Percentiles rank a stretch among this genome's conserved stretches.
Evolutionary conservation across 2,329 filamentous ascomycete genomes (phyloP).

Genomic region (Chrysosporium keratinophilum): DNA sequence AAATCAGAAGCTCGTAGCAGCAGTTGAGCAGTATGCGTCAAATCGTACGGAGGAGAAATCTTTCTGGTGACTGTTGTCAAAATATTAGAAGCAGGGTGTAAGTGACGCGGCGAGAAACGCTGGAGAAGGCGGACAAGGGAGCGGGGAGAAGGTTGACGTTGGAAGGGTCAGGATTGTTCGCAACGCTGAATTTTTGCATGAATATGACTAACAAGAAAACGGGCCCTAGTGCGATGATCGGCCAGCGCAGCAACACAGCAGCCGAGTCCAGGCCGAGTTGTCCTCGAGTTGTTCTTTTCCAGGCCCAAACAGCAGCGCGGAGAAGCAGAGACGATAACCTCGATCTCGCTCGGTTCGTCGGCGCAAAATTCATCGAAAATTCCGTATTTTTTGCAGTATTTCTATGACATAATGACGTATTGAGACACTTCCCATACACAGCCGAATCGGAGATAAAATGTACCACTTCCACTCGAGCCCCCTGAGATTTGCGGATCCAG

Average conservation of each 20-base stretch:
- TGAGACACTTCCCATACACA: background rate
- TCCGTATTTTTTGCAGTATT: background rate
- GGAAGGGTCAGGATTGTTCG: conserved; percentile 2
- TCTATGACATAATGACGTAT: conserved; percentile 7
- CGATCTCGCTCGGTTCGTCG: background rate
- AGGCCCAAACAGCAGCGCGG: background rate
- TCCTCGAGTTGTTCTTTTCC: background rate
- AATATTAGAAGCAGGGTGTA: background rate
- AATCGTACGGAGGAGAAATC: background rate
- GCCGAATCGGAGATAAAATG: background rate
- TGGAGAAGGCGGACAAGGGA: background rate
- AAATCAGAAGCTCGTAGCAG: background rate
- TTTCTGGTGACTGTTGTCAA: background rate
- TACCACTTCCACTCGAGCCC: background rate
- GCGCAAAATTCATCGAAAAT: background rate
- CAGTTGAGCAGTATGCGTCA: background rate
- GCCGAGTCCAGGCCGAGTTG: background rate
- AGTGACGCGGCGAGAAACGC: background rate
- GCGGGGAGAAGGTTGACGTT: background rate
- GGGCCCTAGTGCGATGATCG: too few relatives aligned
- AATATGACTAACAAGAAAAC: background rate
- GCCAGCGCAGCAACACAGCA: too few relatives aligned
- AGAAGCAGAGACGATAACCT: background rate
- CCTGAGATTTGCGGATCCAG: background rate
- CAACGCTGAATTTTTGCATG: background rate